phyloP scores from a whole-genome alignment of 1,284 basidiomycete genomes.

The Trichosporon sp. region DNA sequence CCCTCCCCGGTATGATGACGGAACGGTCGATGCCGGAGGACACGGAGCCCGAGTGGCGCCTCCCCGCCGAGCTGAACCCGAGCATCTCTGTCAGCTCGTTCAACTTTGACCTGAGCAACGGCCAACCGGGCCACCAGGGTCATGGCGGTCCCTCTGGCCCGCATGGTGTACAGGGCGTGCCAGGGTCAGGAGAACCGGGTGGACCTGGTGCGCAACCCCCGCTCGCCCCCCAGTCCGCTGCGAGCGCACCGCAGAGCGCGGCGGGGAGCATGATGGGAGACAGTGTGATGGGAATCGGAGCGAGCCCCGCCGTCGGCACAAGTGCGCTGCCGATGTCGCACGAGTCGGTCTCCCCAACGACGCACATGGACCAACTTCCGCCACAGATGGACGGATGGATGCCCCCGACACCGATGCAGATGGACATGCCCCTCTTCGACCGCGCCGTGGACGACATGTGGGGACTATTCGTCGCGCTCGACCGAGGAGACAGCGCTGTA shows the following conservation, averaged over 20 bases:
- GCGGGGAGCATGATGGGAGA: background rate
- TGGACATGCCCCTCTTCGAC: slow-evolving; percentile 24
- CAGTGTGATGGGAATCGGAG: background rate
- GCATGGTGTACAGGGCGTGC: too few species aligned
- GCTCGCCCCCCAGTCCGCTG: too few species aligned
- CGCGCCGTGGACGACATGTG: slow-evolving; percentile 26
- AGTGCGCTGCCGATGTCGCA: background rate
- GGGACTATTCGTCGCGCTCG: slow-evolving; percentile 27
- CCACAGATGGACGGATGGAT: slow-evolving; percentile 21
- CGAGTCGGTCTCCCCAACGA: background rate
- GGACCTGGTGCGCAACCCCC: too few species aligned
- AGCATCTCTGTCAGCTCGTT: background rate
- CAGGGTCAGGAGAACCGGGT: too few species aligned
- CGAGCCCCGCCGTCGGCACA: background rate
- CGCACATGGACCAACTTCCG: slow-evolving; percentile 1
- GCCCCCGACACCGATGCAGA: slow-evolving; percentile 24
- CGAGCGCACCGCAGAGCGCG: background rate
- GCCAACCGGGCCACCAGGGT: too few species aligned
- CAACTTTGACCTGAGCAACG: background rate
- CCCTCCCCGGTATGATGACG: background rate
- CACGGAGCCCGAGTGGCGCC: background rate
- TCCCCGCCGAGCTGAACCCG: background rate
- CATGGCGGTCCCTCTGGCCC: too few species aligned
- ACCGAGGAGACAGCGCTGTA: slow-evolving; percentile 28
- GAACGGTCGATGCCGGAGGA: background rate